Conservation (phyloP, 176 grass and related monocot genomes). For the Oropetium thomaeum region DNA sequence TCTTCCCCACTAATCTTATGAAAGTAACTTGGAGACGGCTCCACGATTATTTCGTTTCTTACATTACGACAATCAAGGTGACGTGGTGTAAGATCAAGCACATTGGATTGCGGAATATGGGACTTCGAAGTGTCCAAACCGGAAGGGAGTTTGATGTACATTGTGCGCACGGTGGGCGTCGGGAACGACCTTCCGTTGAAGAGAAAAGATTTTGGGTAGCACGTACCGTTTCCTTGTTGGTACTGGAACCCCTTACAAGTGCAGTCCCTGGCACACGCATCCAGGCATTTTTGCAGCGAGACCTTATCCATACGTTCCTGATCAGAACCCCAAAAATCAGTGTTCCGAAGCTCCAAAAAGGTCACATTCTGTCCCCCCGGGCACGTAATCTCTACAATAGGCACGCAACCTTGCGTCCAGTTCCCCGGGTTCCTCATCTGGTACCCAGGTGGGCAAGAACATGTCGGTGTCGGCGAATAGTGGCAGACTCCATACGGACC, state of each 20-base stretch:
- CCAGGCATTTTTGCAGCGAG: not conserved
- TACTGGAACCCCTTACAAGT: conserved; percentile 49
- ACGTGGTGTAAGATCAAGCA: not conserved
- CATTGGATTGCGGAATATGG: conserved; percentile 21
- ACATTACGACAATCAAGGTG: not conserved
- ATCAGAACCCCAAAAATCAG: conserved; percentile 50
- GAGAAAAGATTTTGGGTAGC: conserved; percentile 43
- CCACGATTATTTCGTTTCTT: not conserved
- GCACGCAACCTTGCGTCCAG: conserved; percentile 38
- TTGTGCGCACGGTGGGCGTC: conserved; percentile 29
- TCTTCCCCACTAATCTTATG: not conserved
- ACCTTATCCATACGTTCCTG: conserved; percentile 6
- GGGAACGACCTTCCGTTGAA: conserved; percentile 51
- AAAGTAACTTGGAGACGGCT: not conserved
- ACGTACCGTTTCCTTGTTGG: conserved; percentile 41
- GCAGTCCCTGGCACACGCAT: not conserved
- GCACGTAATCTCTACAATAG: conserved; percentile 8
- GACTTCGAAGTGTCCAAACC: not conserved
- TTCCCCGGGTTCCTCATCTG: conserved; percentile 30
- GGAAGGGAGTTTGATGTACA: conserved; percentile 42
- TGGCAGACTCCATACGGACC: conserved; percentile 43
- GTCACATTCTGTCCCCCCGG: not conserved
- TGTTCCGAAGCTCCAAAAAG: conserved; percentile 29
- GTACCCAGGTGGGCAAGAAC: conserved; percentile 48
- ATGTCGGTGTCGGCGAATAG: conserved; percentile 32